These are phyloP conservation scores for Candida dajiaensis DNA, from an alignment of 805 yeast genomes.

Conservation along the genomic window DNA sequence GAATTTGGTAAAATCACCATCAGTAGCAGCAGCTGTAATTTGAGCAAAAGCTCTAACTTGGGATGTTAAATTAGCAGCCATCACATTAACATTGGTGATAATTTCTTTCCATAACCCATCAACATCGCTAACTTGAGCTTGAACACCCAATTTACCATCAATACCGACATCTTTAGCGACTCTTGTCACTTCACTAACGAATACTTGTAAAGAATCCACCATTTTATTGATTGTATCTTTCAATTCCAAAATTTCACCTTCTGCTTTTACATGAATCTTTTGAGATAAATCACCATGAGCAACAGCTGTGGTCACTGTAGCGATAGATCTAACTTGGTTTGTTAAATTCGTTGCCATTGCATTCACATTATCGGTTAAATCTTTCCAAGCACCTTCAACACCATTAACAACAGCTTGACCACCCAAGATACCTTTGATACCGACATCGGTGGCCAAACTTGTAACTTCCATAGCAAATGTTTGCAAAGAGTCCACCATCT, in stretches of 20 bases:
- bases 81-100: constrained; percentile 84
- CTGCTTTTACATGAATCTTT: constrained; percentile 84
- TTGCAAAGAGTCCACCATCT: constrained; percentile 89
- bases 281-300: constrained; percentile 90
- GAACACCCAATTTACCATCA: constrained; percentile 88
- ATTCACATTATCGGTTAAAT: constrained; percentile 83
- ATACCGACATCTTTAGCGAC: constrained; percentile 93
- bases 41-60: constrained; percentile 93
- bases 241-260: constrained; percentile 82
- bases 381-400: constrained; percentile 90
- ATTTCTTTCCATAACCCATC: constrained; percentile 92
- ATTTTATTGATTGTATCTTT: constrained; percentile 84
- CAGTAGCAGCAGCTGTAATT: constrained; percentile 90
- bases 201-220: constrained; percentile 87
- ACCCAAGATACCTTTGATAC: constrained; percentile 88
- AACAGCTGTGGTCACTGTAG: constrained; percentile 89
- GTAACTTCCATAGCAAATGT: constrained; percentile 87
- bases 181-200: constrained; percentile 82
- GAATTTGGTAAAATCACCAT: constrained; percentile 85
- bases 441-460: constrained; percentile 86
- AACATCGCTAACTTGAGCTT: constrained; percentile 85
- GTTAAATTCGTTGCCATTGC: constrained; percentile 91
- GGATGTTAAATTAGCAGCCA: constrained; percentile 90
- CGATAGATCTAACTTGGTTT: constrained; percentile 88
- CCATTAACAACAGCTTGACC: constrained; percentile 88